Evolutionary conservation across 257 asterid species (phyloP), one percentile per base, ranked within the genome.

Genomic region (Nicotiana undulata): DNA sequence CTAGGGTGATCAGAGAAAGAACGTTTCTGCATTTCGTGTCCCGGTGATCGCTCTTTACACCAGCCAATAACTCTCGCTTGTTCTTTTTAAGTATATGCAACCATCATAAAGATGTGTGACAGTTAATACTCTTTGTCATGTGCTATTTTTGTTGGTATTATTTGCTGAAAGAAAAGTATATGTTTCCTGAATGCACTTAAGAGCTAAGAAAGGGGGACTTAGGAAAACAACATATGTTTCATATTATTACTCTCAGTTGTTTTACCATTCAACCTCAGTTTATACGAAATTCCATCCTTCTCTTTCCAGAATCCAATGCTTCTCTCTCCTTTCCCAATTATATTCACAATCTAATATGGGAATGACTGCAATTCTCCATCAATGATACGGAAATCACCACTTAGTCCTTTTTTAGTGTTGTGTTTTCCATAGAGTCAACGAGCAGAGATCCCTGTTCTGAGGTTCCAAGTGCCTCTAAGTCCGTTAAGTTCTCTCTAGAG

Each of bases 281-380:
- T 79, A 53, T 34, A 44, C 4, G 76, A 79, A 78, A 83, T 46
- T 15, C 87, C 86, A 20, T 81, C 65, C 37, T 72, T 75, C 0
- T 51, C 40, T 17, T 86, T 85, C 92, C 92, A 88, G 80, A 84
- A 85, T 34, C 92, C 92, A 18, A 85, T 81, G 46, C 59, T 85
- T 31, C 81, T 88, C 78, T 78, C 84, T 32, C 82, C 86, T 0
- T 79, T 86, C 18, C 89, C 92, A 5, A 85, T 64, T 60, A 90
- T 82, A 32, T 87, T 88, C 34, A 90, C 56, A 76, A 90, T 86
- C 40, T 88, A 87, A 79, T 88, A 85, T 8, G 86, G 79, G 16
- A 85, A 59, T 3, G 86, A 82, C 52, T 82, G 83, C 63, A 87
- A 31, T 13, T 88, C 84, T n/a, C 89, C 80, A 20, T 88, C 53